Base-by-base conservation (phyloP, 306 rosid genomes). In the Gastrolobium bilobum region DNA sequence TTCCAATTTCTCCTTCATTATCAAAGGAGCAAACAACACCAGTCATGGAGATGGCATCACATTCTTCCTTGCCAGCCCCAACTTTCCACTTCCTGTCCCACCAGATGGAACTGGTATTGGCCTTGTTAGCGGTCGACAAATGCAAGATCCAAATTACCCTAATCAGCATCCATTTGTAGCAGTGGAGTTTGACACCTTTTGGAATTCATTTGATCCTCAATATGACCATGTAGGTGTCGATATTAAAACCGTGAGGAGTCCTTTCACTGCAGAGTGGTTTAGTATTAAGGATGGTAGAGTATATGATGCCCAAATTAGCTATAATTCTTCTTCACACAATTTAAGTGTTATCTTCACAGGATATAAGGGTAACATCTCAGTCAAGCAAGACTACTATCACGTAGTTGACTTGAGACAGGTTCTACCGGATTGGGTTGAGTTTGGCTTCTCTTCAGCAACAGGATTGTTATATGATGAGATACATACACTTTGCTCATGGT, bases 101-200 rank as follows among this genome's bases (percentile, higher is more conserved):
- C 59, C 52, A 37, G 77, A 79, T 13, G 83, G 71, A 7, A 6
- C 53, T 3, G 83, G 83, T 7, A 69, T 79, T 26, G 77, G 77
- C 8, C 83, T 79, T 7, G 43, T 79, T 2, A 43, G 77, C 46
- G 37, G 54, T 1, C 2, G 4, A 3, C 71, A 4, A 6, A 20
- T 20, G 50, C 4, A 53, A 7, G 13, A 13, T 43, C 52, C 26
- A 0, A 11, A 15, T 1, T 35, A 75, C 62, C 0, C 83, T 5
- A 35, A 30, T 3, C 69, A 75, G 0, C 42, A 59, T 73, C 70
- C 78, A 2, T 88, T 85, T 75, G 83, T 85, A 3, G 91, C 84
- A 0, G 81, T 85, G 15, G 91, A 88, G 57, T 88, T 85, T 5
- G 91, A 88, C 37, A 81, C 86, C 66, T 83, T 26, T 3, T 4